phyloP scores from a whole-genome alignment of 768 basidiomycete genomes.

The Boletus edulis region DNA sequence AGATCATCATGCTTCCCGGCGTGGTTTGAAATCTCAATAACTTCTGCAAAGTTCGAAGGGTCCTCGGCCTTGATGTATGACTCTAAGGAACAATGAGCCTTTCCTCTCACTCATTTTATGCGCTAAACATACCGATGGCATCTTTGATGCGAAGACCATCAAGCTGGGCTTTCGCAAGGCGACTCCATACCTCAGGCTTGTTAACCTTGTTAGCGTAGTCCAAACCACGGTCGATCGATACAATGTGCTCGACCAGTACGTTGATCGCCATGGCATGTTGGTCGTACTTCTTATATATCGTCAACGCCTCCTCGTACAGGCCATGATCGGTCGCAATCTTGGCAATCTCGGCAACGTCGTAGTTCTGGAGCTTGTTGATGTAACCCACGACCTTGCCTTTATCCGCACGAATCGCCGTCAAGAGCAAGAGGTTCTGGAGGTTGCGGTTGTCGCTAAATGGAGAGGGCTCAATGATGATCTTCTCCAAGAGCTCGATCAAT shows the following conservation, averaged over 20 bases:
- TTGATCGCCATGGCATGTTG: slow-evolving; percentile 96
- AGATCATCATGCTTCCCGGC: slow-evolving; percentile 94
- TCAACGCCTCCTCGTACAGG: slow-evolving; percentile 93
- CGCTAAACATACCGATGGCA: slow-evolving; percentile 71
- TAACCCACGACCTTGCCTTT: slow-evolving; percentile 98
- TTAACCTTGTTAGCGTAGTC: slow-evolving; percentile 97
- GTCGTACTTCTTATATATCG: slow-evolving; percentile 97
- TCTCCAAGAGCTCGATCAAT: slow-evolving; percentile 95
- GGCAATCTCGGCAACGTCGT: slow-evolving; percentile 92
- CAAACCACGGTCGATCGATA: slow-evolving; percentile 93
- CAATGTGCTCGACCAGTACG: slow-evolving; percentile 97
- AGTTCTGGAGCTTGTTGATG: slow-evolving; percentile 96
- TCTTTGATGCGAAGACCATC: slow-evolving; percentile 99
- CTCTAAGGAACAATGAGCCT: slow-evolving; percentile 44
- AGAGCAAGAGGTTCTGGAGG: slow-evolving; percentile 89
- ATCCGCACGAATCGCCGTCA: slow-evolving; percentile 96
- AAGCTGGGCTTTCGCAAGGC: slow-evolving; percentile 97
- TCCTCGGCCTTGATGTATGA: slow-evolving; percentile 99
- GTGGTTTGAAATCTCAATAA: slow-evolving; percentile 92
- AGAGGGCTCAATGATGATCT: slow-evolving; percentile 96
- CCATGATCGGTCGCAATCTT: slow-evolving; percentile 96
- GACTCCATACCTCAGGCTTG: slow-evolving; percentile 94
- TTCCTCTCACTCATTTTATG: background rate
- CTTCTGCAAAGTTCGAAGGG: slow-evolving; percentile 89
- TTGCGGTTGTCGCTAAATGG: slow-evolving; percentile 98